phyloP scores from a whole-genome alignment of 2,329 filamentous ascomycete species.

The Calonectria fujianensis region DNA sequence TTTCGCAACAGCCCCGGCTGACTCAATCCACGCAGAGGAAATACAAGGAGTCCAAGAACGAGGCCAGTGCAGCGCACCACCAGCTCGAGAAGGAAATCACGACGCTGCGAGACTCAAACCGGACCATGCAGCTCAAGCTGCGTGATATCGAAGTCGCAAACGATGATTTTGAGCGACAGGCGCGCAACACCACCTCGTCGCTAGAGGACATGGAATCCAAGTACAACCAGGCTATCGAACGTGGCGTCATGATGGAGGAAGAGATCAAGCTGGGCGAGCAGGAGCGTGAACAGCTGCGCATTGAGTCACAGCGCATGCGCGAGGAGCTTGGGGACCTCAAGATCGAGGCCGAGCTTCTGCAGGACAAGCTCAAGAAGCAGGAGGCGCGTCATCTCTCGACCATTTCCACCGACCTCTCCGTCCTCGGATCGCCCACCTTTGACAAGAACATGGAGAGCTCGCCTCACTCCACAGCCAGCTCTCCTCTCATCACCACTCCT shows the following conservation, averaged over 20 bases:
- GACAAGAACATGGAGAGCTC: constrained; percentile 82
- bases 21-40: constrained; percentile 78
- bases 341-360: constrained; percentile 94
- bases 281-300: constrained; percentile 90
- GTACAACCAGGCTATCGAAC: constrained; percentile 95
- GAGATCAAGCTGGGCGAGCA: constrained; percentile 94
- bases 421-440: constrained; percentile 82
- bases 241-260: constrained; percentile 94
- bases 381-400: constrained; percentile 74
- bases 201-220: constrained; percentile 98
- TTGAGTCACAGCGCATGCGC: constrained; percentile 91
- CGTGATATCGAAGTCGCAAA: constrained; percentile 98
- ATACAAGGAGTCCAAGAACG: constrained; percentile 94
- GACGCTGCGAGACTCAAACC: constrained; percentile 87
- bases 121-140: constrained; percentile 87
- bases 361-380: constrained; percentile 91
- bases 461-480: constrained; percentile 90
- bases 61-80: constrained; percentile 90
- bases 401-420: constrained; percentile 77
- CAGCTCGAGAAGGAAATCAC: constrained; percentile 97
- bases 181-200: constrained; percentile 95
- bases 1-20: constrained; percentile 34
- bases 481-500: constrained; percentile 91
- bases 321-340: constrained; percentile 95
- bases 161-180: constrained; percentile 98